Percentiles rank a stretch among this genome's conserved stretches.
Conservation (phyloP, 768 basidiomycete genomes). For the Boletales sp. region DNA sequence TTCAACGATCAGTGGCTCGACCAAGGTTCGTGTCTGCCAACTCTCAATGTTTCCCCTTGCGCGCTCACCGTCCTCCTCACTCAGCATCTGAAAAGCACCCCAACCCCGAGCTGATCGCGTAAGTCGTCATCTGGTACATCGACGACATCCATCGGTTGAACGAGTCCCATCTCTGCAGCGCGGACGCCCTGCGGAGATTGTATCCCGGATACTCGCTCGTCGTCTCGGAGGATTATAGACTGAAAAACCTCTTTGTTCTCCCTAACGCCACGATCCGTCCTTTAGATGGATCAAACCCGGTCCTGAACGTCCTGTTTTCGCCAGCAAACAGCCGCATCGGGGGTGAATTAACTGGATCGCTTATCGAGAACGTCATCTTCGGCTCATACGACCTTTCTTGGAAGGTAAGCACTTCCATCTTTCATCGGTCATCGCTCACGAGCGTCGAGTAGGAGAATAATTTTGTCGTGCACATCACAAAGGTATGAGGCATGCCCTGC, state of each 20-base stretch:
- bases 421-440: slow-evolving; percentile 1
- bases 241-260: slow-evolving; percentile 47
- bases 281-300: slow-evolving; percentile 42
- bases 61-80: slow-evolving; percentile 1
- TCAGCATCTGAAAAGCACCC: slow-evolving; percentile 52
- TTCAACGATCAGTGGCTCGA: slow-evolving; percentile 54
- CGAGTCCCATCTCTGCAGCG: slow-evolving; percentile 21
- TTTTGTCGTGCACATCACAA: slow-evolving; percentile 50
- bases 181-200: slow-evolving; percentile 48
- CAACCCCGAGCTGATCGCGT: slow-evolving; percentile 47
- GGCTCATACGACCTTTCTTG: slow-evolving; percentile 56
- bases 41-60: neutral
- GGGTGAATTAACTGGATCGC: slow-evolving; percentile 45
- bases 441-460: slow-evolving; percentile 42
- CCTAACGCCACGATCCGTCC: slow-evolving; percentile 46
- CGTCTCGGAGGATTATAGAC: slow-evolving; percentile 42
- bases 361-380: slow-evolving; percentile 48
- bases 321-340: slow-evolving; percentile 41
- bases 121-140: slow-evolving; percentile 11
- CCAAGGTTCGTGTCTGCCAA: slow-evolving; percentile 36
- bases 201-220: slow-evolving; percentile 64
- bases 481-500: slow-evolving; percentile 35
- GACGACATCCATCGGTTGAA: slow-evolving; percentile 5
- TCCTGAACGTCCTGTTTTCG: slow-evolving; percentile 48
- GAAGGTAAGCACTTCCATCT: slow-evolving; percentile 42